These are phyloP conservation scores for Fusarium sp. DNA, from an alignment of 2,329 filamentous ascomycete species.

Conservation along the genomic window DNA sequence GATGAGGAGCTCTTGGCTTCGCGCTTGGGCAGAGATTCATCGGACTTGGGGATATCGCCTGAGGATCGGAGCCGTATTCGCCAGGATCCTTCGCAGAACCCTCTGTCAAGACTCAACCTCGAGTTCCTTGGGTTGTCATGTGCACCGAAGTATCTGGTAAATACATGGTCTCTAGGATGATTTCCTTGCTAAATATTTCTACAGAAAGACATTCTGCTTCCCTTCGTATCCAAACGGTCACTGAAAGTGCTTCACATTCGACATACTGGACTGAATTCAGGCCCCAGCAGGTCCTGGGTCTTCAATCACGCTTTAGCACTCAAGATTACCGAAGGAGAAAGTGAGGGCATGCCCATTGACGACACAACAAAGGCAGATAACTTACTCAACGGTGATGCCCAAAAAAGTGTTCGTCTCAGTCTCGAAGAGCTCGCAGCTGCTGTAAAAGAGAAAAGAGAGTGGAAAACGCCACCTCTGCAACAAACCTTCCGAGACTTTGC, in stretches of 20 bases:
- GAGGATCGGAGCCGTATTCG: neutral
- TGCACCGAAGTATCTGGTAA: neutral
- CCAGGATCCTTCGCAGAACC: neutral
- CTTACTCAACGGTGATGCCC: rapidly evolving
- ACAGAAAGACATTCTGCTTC: neutral
- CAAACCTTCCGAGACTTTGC: neutral
- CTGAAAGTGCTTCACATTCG: constrained; percentile 5
- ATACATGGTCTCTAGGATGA: too few relatives aligned
- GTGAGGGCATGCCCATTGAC: neutral
- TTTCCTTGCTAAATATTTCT: too few relatives aligned
- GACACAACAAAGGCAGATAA: neutral
- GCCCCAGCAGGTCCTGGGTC: neutral
- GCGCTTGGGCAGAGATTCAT: neutral
- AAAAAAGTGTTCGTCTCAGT: rapidly evolving
- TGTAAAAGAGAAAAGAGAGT: neutral
- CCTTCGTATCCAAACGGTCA: neutral
- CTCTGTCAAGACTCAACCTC: neutral
- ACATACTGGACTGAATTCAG: neutral
- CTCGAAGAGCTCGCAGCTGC: rapidly evolving
- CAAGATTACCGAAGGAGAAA: neutral
- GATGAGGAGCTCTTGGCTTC: neutral
- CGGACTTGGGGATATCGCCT: neutral
- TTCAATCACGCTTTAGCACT: neutral
- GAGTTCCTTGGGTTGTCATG: constrained; percentile 7
- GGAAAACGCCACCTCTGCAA: neutral